Conservation (phyloP, 1,284 basidiomycete genomes). For the Ceratobasidium theobromae region DNA sequence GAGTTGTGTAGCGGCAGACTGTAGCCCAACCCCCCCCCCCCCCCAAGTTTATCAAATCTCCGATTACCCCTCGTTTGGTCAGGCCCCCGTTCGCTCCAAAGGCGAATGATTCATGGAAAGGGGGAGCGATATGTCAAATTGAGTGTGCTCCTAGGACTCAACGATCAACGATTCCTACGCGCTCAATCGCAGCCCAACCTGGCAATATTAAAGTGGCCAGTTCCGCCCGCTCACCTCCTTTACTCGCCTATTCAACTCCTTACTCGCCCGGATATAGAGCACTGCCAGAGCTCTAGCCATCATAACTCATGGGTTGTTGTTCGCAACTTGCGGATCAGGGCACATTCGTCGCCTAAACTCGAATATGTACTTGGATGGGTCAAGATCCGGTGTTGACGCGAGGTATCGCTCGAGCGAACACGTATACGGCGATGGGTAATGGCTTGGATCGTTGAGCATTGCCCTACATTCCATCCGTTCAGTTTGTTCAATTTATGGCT, state of each 20-base stretch:
- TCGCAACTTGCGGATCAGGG: conserved; percentile 27
- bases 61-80: too few species aligned
- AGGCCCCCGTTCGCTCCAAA: too few species aligned
- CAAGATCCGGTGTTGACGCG: conserved; percentile 36
- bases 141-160: too few species aligned
- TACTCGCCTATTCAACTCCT: neutral
- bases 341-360: conserved; percentile 22
- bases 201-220: neutral
- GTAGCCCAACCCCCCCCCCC: too few species aligned
- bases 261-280: neutral
- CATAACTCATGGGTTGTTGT: conserved; percentile 3
- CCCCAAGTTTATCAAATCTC: too few species aligned
- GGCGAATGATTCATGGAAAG: too few species aligned
- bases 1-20: too few species aligned
- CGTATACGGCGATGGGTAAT: conserved; percentile 45
- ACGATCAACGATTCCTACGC: too few species aligned
- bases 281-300: neutral
- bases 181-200: too few species aligned
- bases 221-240: neutral
- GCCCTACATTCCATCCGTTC: conserved; percentile 36
- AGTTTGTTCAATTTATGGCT: neutral
- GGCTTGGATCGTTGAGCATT: conserved; percentile 41
- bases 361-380: conserved; percentile 37
- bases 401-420: conserved; percentile 49
- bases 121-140: too few species aligned